These are phyloP conservation scores for Xylariaceae sp. DNA, from an alignment of 2,329 filamentous ascomycete species.

Conservation along the genomic window DNA sequence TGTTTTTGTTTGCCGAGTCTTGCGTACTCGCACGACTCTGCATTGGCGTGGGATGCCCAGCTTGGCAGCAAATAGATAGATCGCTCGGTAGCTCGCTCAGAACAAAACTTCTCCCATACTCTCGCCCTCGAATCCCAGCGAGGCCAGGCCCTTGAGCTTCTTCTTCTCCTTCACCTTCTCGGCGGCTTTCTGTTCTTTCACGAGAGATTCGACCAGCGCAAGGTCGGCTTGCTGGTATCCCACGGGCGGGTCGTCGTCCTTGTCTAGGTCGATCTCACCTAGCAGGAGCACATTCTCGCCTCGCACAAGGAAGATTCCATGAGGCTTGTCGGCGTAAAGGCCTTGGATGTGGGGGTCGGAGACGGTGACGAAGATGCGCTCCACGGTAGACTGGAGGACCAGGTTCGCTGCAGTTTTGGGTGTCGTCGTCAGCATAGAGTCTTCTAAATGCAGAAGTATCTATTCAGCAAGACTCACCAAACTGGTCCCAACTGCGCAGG, in stretches of 20 bases:
- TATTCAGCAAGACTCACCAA: constrained; percentile 57
- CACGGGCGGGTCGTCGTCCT: constrained; percentile 77
- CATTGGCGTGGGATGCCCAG: not conserved
- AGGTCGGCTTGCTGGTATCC: constrained; percentile 62
- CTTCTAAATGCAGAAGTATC: not conserved
- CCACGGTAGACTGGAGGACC: constrained; percentile 86
- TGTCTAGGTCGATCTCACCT: constrained; percentile 94
- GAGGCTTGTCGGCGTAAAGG: constrained; percentile 76
- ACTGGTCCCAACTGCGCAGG: constrained; percentile 94
- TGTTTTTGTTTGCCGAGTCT: not conserved
- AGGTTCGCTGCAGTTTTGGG: constrained; percentile 65
- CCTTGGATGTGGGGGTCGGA: constrained; percentile 37
- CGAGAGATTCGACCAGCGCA: constrained; percentile 65
- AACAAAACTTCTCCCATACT: constrained; percentile 69
- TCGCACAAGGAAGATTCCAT: constrained; percentile 85
- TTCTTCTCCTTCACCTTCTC: constrained; percentile 71
- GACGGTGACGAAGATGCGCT: constrained; percentile 65
- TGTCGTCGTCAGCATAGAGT: not conserved
- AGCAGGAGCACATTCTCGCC: constrained; percentile 96
- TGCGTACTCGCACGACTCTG: not conserved
- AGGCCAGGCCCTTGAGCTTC: constrained; percentile 63
- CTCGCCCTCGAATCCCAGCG: constrained; percentile 84
- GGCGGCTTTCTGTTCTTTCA: constrained; percentile 63
- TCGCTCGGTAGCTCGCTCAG: constrained; percentile 12
- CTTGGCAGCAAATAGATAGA: not conserved